phyloP scores from a whole-genome alignment of 352 stramenopile genomes.

The Phytophthora idaei region DNA sequence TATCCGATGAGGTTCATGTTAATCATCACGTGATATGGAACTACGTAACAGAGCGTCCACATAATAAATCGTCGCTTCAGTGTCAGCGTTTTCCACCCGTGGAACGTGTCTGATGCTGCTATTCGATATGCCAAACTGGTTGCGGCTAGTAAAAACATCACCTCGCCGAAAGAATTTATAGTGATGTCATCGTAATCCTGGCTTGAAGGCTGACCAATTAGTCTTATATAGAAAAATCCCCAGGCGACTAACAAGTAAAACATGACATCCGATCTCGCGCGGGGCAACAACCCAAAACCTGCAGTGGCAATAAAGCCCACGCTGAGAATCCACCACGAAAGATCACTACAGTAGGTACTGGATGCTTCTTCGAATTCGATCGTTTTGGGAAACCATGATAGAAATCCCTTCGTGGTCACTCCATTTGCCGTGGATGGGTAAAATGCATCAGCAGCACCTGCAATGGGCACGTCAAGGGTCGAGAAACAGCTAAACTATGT shows the following conservation, averaged over 20 bases:
- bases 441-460: constrained; percentile 58
- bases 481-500: neutral
- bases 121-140: constrained; percentile 50
- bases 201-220: constrained; percentile 64
- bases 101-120: constrained; percentile 52
- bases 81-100: constrained; percentile 39
- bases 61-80: constrained; percentile 47
- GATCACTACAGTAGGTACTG: constrained; percentile 66
- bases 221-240: constrained; percentile 77
- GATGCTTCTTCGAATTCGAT: constrained; percentile 68
- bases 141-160: constrained; percentile 68
- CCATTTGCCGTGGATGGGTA: constrained; percentile 49
- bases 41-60: constrained; percentile 68
- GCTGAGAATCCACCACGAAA: constrained; percentile 75
- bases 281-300: constrained; percentile 61
- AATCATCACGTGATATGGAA: constrained; percentile 73
- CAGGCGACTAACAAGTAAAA: constrained; percentile 63
- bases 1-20: constrained; percentile 81
- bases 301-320: constrained; percentile 40
- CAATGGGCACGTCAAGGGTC: neutral
- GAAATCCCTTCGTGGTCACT: constrained; percentile 54
- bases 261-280: constrained; percentile 44
- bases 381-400: constrained; percentile 86
- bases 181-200: constrained; percentile 63
- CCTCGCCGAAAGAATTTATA: constrained; percentile 58